Base-by-base conservation (phyloP, 2,329 filamentous ascomycete genomes). In the Tolypocladium tropicale region DNA sequence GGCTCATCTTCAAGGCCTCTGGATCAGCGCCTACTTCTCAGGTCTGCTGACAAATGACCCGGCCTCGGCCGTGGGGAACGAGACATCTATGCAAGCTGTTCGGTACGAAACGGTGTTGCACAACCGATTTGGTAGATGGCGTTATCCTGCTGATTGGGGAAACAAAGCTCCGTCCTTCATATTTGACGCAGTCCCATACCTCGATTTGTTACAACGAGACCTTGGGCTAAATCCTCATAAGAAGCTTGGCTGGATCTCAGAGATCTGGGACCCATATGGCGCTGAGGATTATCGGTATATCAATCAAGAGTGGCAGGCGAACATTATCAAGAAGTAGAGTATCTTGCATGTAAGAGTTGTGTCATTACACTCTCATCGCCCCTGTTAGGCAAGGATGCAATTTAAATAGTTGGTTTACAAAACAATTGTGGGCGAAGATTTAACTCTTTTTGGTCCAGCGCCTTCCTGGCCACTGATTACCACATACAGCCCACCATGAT, bases 121-220 rank as follows among this genome's bases (percentile, higher is more conserved):
- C 64, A 83, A 79, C 23, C 81, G 86, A 39, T 93, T 86, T 66
- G 85, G 85, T 5, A 82, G 78, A 60, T 86, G 85, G 79, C 77
- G 88, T 30, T 88, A 88, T 62, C 82, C 85, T 1, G 78, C 74
- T 4, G 87, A 86, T 0, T 84, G 82, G 63, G 86, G 86, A 1
- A 75, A 73, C 41, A 78, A 75, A 64, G 76, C 79, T 57, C 85
- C 85, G 0, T 87, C 89, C 66, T 85, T 91, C 60, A 84, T 89
- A 21, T 92, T 93, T 64, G 89, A 94, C 67, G 80, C 80, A 0
- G 67, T 93, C 55, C 87, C 87, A 4, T 94, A 90, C 57, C 67
- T 90, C 21, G 88, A 92, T 68, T 64, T 85, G 64, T 67, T 93
- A 64, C 66, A 89, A 58, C 70, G 72, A 5, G 88, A 93, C 67